Conservation (phyloP, 495 filamentous ascomycete genomes). For the Aspergillus biplanus region DNA sequence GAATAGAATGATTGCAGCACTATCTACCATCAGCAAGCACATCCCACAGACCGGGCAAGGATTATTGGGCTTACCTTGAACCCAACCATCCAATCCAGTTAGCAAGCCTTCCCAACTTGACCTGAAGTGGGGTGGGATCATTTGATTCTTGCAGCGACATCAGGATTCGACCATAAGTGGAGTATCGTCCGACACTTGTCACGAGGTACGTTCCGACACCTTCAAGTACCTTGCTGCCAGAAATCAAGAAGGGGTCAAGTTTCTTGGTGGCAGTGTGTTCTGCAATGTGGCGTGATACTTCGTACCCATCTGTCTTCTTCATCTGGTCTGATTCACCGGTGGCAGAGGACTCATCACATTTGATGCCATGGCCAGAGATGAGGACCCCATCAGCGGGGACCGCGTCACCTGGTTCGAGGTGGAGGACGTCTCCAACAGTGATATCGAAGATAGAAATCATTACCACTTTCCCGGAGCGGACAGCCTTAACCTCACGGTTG, state of each 20-base stretch:
- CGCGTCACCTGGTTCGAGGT: conserved; percentile 74
- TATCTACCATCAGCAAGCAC: conserved; percentile 17
- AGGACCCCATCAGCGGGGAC: conserved; percentile 65
- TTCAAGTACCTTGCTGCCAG: conserved; percentile 67
- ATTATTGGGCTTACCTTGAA: conserved; percentile 35
- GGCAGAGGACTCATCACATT: conserved; percentile 71
- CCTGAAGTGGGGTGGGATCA: conserved; percentile 67
- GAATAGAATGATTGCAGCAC: conserved; percentile 65
- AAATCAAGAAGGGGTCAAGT: conserved; percentile 66
- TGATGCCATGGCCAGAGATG: conserved; percentile 64
- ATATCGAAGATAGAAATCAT: conserved; percentile 75
- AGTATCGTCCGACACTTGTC: conserved; percentile 64
- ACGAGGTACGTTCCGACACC: conserved; percentile 67
- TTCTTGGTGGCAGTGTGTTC: conserved; percentile 58
- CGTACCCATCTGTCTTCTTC: conserved; percentile 63
- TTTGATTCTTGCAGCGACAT: conserved; percentile 61
- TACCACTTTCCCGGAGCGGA: conserved; percentile 74
- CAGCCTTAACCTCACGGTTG: conserved; percentile 75
- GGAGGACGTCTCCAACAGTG: conserved; percentile 72
- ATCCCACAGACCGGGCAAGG: not conserved
- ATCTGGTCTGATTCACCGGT: conserved; percentile 72
- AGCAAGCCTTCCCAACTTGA: conserved; percentile 63
- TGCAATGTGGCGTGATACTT: conserved; percentile 60
- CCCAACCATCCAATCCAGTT: conserved; percentile 65
- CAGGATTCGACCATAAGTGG: conserved; percentile 68